phyloP scores from a whole-genome alignment of 441 rosid species.

The Corymbia citriodora region DNA sequence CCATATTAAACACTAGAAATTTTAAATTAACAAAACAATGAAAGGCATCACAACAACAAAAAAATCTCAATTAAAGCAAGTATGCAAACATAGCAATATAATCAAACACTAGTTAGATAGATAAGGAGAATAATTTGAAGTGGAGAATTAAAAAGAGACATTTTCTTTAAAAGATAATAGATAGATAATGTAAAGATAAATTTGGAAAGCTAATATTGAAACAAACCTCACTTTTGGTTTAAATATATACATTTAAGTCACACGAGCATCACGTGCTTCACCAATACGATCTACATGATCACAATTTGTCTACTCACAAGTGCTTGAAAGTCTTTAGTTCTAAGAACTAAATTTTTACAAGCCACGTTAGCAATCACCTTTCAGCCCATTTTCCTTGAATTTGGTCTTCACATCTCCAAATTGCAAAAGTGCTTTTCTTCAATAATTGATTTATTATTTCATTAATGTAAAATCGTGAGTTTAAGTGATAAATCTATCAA shows the following conservation, averaged over 20 bases:
- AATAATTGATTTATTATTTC: no score
- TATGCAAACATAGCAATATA: neutral
- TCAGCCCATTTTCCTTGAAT: no score
- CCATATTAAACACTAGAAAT: neutral
- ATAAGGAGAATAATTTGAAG: neutral
- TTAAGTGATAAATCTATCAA: no score
- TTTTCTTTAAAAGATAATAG: neutral
- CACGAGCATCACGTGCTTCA: neutral
- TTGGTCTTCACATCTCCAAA: no score
- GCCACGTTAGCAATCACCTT: no score
- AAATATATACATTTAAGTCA: neutral
- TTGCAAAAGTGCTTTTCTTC: no score
- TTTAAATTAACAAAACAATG: neutral
- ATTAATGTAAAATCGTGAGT: no score
- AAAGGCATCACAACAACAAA: neutral
- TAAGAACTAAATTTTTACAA: neutral
- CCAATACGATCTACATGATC: neutral
- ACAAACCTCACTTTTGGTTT: neutral
- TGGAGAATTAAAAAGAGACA: neutral
- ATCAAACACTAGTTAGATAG: neutral
- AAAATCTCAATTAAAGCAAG: neutral
- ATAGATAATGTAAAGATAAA: neutral
- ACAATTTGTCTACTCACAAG: neutral
- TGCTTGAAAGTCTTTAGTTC: neutral
- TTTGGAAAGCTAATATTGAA: neutral